phyloP scores from a whole-genome alignment of 768 basidiomycete species.

The Amanita subjunquillea region DNA sequence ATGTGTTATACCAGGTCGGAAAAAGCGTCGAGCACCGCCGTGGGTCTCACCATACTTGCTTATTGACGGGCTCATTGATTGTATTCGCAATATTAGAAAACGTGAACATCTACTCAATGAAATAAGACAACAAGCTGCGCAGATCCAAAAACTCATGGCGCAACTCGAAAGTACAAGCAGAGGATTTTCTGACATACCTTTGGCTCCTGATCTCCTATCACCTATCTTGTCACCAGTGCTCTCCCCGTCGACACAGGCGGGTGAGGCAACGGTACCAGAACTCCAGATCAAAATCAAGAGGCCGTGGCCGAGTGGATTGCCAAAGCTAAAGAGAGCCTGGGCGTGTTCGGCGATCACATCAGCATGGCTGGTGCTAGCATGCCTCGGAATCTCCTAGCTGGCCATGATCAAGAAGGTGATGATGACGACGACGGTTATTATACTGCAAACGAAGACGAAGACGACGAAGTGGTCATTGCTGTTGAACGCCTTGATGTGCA shows the following conservation, averaged over 20 bases:
- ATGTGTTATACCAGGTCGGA: constrained; percentile 76
- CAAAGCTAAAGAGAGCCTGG: constrained; percentile 58
- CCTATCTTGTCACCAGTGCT: constrained; percentile 10
- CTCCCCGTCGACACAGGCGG: background rate
- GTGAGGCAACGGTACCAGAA: background rate
- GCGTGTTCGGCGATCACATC: constrained; percentile 59
- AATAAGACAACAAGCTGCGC: constrained; percentile 63
- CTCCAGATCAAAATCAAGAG: constrained; percentile 24
- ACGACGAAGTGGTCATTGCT: constrained; percentile 23
- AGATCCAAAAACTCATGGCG: constrained; percentile 63
- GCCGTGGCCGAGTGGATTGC: constrained; percentile 71
- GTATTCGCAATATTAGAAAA: constrained; percentile 38
- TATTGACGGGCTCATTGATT: background rate
- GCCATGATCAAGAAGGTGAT: constrained; percentile 32
- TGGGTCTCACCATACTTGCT: constrained; percentile 23
- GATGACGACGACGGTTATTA: constrained; percentile 30
- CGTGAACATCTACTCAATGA: constrained; percentile 71
- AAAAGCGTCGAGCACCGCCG: constrained; percentile 73
- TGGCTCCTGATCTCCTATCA: constrained; percentile 11
- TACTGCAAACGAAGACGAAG: constrained; percentile 21
- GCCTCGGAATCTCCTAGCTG: constrained; percentile 39
- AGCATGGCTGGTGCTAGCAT: constrained; percentile 47
- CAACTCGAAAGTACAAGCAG: constrained; percentile 44
- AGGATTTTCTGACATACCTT: constrained; percentile 8
- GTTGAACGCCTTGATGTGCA: constrained; percentile 31